phyloP scores from a whole-genome alignment of 768 basidiomycete genomes.

The Tricholoma sp. region DNA sequence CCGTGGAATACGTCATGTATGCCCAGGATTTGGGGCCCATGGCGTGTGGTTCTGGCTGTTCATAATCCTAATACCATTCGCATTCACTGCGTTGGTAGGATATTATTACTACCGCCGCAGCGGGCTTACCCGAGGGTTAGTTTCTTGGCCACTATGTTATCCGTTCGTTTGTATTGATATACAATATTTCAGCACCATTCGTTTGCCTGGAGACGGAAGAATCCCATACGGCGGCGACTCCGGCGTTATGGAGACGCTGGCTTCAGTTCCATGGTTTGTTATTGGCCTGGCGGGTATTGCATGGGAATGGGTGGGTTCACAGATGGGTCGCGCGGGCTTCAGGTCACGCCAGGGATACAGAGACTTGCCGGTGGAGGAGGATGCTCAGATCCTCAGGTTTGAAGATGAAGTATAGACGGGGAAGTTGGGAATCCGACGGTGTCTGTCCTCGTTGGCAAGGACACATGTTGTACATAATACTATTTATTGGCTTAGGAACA shows the following conservation, averaged over 20 bases:
- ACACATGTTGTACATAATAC: too few species aligned
- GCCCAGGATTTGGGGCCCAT: conserved; percentile 77
- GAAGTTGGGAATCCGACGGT: too few species aligned
- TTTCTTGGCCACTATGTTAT: conserved; percentile 1
- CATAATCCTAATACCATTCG: conserved; percentile 71
- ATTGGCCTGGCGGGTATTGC: conserved; percentile 73
- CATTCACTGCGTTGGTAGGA: conserved; percentile 66
- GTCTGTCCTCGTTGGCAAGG: too few species aligned
- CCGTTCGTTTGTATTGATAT: conserved; percentile 8
- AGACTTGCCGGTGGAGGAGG: conserved; percentile 78
- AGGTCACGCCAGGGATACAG: conserved; percentile 63
- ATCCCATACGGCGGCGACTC: conserved; percentile 31
- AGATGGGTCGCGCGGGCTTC: conserved; percentile 37
- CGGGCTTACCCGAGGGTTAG: conserved; percentile 67
- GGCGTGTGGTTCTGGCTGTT: conserved; percentile 82
- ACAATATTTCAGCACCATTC: conserved; percentile 55
- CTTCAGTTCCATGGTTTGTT: conserved; percentile 88
- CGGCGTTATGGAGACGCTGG: conserved; percentile 63
- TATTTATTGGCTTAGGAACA: too few species aligned
- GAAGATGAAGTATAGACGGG: conserved; percentile 60
- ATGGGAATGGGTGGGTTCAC: conserved; percentile 57
- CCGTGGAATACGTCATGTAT: conserved; percentile 65
- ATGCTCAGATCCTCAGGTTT: conserved; percentile 81
- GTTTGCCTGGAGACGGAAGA: conserved; percentile 58
- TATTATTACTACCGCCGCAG: conserved; percentile 81